phyloP scores from a whole-genome alignment of 371 early-diverging fungal species.

The Mortierella sp. region DNA sequence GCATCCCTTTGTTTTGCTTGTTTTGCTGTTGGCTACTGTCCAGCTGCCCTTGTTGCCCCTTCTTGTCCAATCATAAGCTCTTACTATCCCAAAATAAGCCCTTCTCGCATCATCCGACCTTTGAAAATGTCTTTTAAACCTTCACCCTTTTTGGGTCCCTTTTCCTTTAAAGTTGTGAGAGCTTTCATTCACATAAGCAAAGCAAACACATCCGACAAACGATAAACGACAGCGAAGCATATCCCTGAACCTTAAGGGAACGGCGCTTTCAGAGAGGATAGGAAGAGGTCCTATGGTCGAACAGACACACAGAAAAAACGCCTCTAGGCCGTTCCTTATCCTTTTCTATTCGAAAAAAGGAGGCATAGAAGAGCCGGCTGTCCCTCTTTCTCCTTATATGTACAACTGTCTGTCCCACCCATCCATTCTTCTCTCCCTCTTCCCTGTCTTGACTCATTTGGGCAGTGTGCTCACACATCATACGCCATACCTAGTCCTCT shows the following conservation, averaged over 20 bases:
- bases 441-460: not conserved
- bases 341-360: not conserved
- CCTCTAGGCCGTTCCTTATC: not conserved
- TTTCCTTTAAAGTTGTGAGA: not conserved
- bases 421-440: not conserved
- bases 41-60: not conserved
- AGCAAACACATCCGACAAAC: not conserved
- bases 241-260: not conserved
- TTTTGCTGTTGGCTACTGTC: not conserved
- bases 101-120: not conserved
- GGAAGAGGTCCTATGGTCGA: not conserved
- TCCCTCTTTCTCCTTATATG: not conserved
- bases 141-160: not conserved
- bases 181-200: slow-evolving; percentile 6
- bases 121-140: not conserved
- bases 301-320: not conserved
- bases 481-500: not conserved
- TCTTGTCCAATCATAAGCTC: not conserved
- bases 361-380: not conserved
- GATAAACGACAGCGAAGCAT: not conserved
- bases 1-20: not conserved
- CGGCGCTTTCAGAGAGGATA: not conserved
- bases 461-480: not conserved
- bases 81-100: not conserved
- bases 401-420: not conserved